Base-by-base conservation (phyloP, 306 rosid species). In the Quercus rubra region DNA sequence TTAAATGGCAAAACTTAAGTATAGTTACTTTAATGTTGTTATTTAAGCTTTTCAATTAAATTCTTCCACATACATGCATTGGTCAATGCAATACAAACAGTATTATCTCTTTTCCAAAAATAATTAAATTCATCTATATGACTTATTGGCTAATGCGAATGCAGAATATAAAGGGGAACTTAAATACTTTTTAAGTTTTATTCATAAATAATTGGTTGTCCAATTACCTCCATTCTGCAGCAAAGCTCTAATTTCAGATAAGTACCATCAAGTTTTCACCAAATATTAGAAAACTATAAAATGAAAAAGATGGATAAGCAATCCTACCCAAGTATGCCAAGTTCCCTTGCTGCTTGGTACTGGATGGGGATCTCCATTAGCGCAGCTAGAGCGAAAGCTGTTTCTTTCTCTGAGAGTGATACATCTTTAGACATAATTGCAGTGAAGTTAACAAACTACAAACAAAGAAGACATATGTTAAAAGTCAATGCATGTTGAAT, bases 311-410 rank as follows among this genome's bases (percentile, higher is more conserved):
- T 38, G 46, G 52, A 35, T 38, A 70, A 31, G 77, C 68, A 80
- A 54, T 57, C 73, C 6, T 86, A 94, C 97, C 99, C 97, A 21
- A 94, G 90, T 70, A 87, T 52, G 55, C 76, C 72, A 21, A 90
- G 74, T 79, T 94, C 97, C 19, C 78, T 3, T 51, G 83, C 84
- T 73, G 99, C 97, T 92, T 91, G 92, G 54, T 90, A 94, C 82
- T 94, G 99, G 82, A 94, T 76, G 1, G 99, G 99, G 63, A 94
- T 86, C 87, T 92, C 97, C 99, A 94, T 94, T 66, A 94, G 97
- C 79, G 97, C 99, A 58, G 95, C 91, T 3, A 94, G 86, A 84
- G 99, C 97, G 82, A 94, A 94, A 68, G 95, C 87, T 66, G 94
- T 78, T 90, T 92, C 97, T 87, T 90, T 91, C 73, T 87, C 87